A percentile compares a stretch with the other conserved stretches of the same genome.
Conservation (phyloP, 2,329 filamentous ascomycete genomes). For the Pyricularia pennisetigena region DNA sequence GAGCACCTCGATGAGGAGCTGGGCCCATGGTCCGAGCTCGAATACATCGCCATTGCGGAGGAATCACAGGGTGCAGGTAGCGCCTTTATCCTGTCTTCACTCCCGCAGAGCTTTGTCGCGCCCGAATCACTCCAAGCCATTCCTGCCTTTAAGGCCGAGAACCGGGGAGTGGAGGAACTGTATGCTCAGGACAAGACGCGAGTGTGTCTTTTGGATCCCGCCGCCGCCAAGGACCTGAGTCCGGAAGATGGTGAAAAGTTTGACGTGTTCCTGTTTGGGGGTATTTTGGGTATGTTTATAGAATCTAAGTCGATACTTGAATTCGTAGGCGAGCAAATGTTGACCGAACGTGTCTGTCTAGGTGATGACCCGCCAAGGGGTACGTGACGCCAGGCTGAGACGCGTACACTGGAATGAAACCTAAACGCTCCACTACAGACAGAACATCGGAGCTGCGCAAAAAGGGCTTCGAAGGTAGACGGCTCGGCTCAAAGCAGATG, state of each 20-base stretch:
- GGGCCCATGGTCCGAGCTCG: conserved; percentile 85
- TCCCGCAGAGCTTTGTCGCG: conserved; percentile 60
- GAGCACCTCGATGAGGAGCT: conserved; percentile 95
- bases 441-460: conserved; percentile 90
- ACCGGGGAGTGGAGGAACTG: conserved; percentile 70
- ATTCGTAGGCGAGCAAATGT: neutral
- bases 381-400: conserved; percentile 21
- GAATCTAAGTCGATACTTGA: neutral
- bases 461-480: conserved; percentile 82
- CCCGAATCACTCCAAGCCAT: conserved; percentile 44
- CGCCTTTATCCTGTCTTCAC: conserved; percentile 72
- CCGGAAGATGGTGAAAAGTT: conserved; percentile 77
- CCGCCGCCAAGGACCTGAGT: conserved; percentile 67
- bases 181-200: conserved; percentile 62
- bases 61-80: conserved; percentile 62
- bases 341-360: conserved; percentile 22
- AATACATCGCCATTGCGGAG: conserved; percentile 79
- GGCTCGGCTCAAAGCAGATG: conserved; percentile 91
- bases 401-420: neutral
- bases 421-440: conserved; percentile 40
- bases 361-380: conserved; percentile 90
- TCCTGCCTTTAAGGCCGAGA: conserved; percentile 61
- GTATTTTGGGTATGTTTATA: conserved; percentile 66
- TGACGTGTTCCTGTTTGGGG: conserved; percentile 89
- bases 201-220: conserved; percentile 84